Base-by-base conservation (phyloP, 805 yeast genomes). In the Clavispora phyllophila region DNA sequence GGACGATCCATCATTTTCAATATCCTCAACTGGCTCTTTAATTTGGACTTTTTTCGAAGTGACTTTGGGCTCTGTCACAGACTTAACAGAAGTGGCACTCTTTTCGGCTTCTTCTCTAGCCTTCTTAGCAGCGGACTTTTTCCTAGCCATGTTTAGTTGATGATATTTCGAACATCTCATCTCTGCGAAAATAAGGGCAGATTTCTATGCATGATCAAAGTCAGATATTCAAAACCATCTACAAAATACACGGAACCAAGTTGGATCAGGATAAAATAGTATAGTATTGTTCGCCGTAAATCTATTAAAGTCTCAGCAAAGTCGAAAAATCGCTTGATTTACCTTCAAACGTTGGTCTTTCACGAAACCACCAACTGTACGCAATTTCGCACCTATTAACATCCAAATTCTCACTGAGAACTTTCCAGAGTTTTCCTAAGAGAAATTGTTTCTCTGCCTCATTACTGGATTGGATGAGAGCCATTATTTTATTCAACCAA, bases 91-190 rank as follows among this genome's bases (percentile, higher is more conserved):
- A 9, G 20, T 15, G 12, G 15, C 38, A 7, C 32, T 36, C 20
- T 45, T 47, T 17, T 49, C 67, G 6, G 70, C 74, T 46, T 74
- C 81, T 42, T 65, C 72, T 57, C 67, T 72, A 9, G 90, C 90
- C 56, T 67, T 82, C 57, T 82, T 84, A 43, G 89, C 71, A 32
- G 90, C 89, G 19, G 91, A 83, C 73, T 86, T 86, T 81, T 86
- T 87, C 78, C 95, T 82, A 34, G 93, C 82, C 95, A 86, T 86
- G 18, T 45, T 28, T 13, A 13, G 34, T 24, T 9, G 22, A 28
- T 23, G 29, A 23, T 17, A 17, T 22, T 29, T 29, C 33, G 19
- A 29, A 9, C 35, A 49, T 37, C 53, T 47, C 53, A 42, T 43
- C 52, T 46, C 46, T n/a, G 19, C 26, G 34, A 36, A 25, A 25